Percentiles rank a stretch among this genome's conserved stretches.
phyloP scores from a whole-genome alignment of 78 protist species.

The Dictyostelium discoideum region DNA sequence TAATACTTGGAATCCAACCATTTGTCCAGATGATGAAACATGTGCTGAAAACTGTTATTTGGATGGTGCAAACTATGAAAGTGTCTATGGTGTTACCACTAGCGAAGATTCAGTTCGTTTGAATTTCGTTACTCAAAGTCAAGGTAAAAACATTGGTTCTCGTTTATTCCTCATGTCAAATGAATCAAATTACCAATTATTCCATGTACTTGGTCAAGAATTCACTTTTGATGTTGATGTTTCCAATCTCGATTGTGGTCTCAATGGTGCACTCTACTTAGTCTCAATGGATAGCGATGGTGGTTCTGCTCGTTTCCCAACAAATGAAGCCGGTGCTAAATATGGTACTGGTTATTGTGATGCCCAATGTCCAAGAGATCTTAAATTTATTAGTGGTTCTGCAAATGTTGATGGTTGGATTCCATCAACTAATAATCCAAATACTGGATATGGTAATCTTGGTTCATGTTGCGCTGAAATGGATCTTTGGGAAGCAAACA shows the following conservation, averaged over 20 bases:
- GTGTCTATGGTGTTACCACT: slow-evolving; percentile 78
- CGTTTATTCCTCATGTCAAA: slow-evolving; percentile 77
- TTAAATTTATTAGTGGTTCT: slow-evolving; percentile 81
- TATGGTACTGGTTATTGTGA: slow-evolving; percentile 91
- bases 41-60: slow-evolving; percentile 79
- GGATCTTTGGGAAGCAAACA: slow-evolving; percentile 90
- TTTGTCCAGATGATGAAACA: slow-evolving; percentile 78
- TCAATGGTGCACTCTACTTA: slow-evolving; percentile 88
- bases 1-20: slow-evolving; percentile 50
- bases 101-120: slow-evolving; percentile 33
- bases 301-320: slow-evolving; percentile 42
- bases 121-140: slow-evolving; percentile 67
- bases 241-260: slow-evolving; percentile 79
- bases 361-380: slow-evolving; percentile 90
- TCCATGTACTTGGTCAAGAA: slow-evolving; percentile 73
- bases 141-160: slow-evolving; percentile 77
- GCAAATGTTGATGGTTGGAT: slow-evolving; percentile 67
- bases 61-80: slow-evolving; percentile 74
- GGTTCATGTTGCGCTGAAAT: slow-evolving; percentile 88
- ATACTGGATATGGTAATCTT: slow-evolving; percentile 53
- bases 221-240: slow-evolving; percentile 87
- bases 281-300: slow-evolving; percentile 86
- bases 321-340: slow-evolving; percentile 83
- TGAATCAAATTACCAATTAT: slow-evolving; percentile 65
- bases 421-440: slow-evolving; percentile 59